phyloP scores from a whole-genome alignment of 768 basidiomycete genomes.

The Strobilomyces dryophilus region DNA sequence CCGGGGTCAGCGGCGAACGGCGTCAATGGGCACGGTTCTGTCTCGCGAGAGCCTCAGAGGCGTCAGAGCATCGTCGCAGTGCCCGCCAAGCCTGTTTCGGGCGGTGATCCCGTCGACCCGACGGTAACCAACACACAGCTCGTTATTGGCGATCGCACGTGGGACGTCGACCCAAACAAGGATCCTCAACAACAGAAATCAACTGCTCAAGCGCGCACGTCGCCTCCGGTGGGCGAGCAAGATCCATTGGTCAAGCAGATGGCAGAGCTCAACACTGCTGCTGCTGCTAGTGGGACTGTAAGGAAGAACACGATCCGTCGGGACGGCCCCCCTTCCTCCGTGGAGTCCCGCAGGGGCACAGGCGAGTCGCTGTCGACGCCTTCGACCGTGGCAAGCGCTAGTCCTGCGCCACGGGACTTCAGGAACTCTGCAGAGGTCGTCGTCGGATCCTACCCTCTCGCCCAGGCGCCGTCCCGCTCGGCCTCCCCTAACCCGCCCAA shows the following conservation, averaged over 20 bases:
- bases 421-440: constrained; percentile 71
- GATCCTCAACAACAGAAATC: constrained; percentile 53
- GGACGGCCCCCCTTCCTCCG: constrained; percentile 19
- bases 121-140: constrained; percentile 59
- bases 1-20: constrained; percentile 40
- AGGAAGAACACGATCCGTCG: constrained; percentile 25
- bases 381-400: constrained; percentile 8
- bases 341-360: constrained; percentile 25
- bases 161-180: constrained; percentile 58
- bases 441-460: constrained; percentile 71
- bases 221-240: constrained; percentile 36
- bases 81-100: constrained; percentile 31
- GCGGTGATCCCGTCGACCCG: constrained; percentile 57
- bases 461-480: constrained; percentile 53
- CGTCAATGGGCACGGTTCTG: constrained; percentile 29
- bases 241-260: constrained; percentile 69
- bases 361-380: constrained; percentile 25
- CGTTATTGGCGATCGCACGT: constrained; percentile 59
- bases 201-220: constrained; percentile 28
- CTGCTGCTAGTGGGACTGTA: constrained; percentile 13
- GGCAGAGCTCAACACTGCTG: constrained; percentile 39
- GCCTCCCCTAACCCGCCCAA: constrained; percentile 69
- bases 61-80: constrained; percentile 24
- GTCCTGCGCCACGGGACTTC: constrained; percentile 48
- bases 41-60: constrained; percentile 21